These are phyloP conservation scores for Cucurbita ficifolia DNA, from an alignment of 306 rosid species.

Conservation along the genomic window DNA sequence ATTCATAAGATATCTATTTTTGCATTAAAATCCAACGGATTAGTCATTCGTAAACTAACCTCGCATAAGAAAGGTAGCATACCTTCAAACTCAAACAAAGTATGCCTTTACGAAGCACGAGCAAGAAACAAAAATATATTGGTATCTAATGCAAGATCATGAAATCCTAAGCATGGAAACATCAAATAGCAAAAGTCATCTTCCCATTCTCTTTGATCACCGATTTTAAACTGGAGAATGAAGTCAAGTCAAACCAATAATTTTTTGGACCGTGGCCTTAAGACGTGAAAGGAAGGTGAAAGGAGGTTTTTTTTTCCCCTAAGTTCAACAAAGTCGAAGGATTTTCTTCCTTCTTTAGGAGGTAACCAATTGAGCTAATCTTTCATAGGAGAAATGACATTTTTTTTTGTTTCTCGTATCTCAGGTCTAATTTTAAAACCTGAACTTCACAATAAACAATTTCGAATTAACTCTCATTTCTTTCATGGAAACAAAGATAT, in stretches of 20 bases:
- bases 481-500: not conserved
- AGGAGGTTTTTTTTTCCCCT: not conserved
- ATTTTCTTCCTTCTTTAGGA: not conserved
- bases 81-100: not conserved
- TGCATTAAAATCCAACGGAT: not conserved
- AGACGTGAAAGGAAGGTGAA: not conserved
- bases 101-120: not conserved
- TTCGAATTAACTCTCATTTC: not conserved
- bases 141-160: not conserved
- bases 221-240: not conserved
- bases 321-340: not conserved
- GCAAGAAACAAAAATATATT: too few relatives aligned
- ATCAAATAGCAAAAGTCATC: not conserved
- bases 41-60: not conserved
- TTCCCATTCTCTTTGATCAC: not conserved
- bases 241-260: not conserved
- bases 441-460: not conserved
- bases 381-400: not conserved
- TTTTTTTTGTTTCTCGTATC: not conserved
- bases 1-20: not conserved
- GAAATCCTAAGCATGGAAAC: not conserved
- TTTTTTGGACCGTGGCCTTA: not conserved
- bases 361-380: not conserved
- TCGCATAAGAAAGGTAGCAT: not conserved
- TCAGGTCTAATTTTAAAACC: not conserved